Base-by-base conservation (phyloP, 805 yeast species). In the Myxozyma udenii region DNA sequence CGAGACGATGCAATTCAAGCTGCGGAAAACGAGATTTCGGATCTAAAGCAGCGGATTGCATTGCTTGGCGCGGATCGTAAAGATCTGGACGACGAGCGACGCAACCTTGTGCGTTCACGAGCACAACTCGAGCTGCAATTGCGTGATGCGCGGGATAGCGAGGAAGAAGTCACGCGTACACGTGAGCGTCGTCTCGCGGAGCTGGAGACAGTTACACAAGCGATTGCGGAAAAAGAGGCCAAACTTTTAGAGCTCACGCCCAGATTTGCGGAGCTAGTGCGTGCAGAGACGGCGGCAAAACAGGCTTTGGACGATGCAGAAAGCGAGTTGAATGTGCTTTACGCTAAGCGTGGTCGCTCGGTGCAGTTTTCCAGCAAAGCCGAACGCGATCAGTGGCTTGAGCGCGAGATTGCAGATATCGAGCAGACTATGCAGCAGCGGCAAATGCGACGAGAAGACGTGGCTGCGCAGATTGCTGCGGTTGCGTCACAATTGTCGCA, bases 301-400 rank as follows among this genome's bases (percentile, higher is more conserved):
- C n/a, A 44, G 42, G 35, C 40, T 16, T 22, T 30, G 33, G 21
- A 18, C 1, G 53, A 57, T 6, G 53, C 64, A 3, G 56, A 55
- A 23, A 53, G 35, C 6, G 18, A 43, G 18, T 50, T 46, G 39
- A 68, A 74, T 12, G 53, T 51, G n/a, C 66, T 90, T 3, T 78
- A 84, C 44, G 73, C 85, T 5, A 90, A 88, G 62, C 85, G 82
- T 61, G 87, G 85, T 38, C 79, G 89, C 45, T 78, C 77, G 51
- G 74, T 80, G 23, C 77, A 79, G 56, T 89, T 88, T 61, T 56
- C 66, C 0, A 67, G 77, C 14, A 74, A 75, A 55, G 62, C 67
- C 2, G 84, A 86, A 52, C 75, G 96, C 57, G 84, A 88, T 64
- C 40, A 53, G 1, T 87, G 95, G 91, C 72, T 90, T 14, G 63